Evolutionary conservation across 768 basidiomycete genomes (phyloP).

Genomic region (Boletus edulis): DNA sequence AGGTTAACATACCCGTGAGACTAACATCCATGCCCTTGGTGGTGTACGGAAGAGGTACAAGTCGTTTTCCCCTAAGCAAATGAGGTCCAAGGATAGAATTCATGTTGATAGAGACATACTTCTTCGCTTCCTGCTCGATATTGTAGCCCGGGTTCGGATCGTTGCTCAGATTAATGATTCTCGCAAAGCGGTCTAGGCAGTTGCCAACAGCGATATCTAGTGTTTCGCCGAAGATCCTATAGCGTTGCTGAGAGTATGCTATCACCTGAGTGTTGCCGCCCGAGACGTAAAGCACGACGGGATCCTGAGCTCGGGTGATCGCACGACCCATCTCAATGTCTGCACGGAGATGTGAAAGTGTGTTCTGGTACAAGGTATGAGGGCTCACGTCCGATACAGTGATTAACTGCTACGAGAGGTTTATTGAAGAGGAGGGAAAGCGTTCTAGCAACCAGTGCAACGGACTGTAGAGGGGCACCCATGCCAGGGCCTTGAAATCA

Average conservation of each 20-base stretch:
- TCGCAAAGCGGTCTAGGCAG: slow-evolving; percentile 94
- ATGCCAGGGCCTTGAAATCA: slow-evolving; percentile 85
- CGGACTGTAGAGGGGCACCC: slow-evolving; percentile 95
- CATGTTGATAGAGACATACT: slow-evolving; percentile 41
- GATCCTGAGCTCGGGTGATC: slow-evolving; percentile 92
- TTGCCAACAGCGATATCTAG: slow-evolving; percentile 99
- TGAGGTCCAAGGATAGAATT: slow-evolving; percentile 1
- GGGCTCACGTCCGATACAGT: slow-evolving; percentile 91
- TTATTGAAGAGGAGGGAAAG: slow-evolving; percentile 85
- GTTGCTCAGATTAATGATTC: slow-evolving; percentile 91
- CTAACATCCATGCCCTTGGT: slow-evolving; percentile 99
- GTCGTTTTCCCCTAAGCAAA: slow-evolving; percentile 66
- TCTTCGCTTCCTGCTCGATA: slow-evolving; percentile 94
- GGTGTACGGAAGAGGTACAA: slow-evolving; percentile 85
- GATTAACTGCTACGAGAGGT: slow-evolving; percentile 96
- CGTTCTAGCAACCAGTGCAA: slow-evolving; percentile 90
- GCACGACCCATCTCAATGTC: slow-evolving; percentile 99
- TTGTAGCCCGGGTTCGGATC: slow-evolving; percentile 97
- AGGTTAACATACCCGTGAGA: slow-evolving; percentile 89
- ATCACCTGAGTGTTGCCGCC: slow-evolving; percentile 99
- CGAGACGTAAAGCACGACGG: slow-evolving; percentile 96
- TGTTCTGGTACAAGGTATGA: background rate
- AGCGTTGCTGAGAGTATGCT: slow-evolving; percentile 95
- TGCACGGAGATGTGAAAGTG: slow-evolving; percentile 30
- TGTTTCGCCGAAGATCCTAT: slow-evolving; percentile 98